Base-by-base conservation (phyloP, 257 asterid genomes). In the Osmanthus fragrans region DNA sequence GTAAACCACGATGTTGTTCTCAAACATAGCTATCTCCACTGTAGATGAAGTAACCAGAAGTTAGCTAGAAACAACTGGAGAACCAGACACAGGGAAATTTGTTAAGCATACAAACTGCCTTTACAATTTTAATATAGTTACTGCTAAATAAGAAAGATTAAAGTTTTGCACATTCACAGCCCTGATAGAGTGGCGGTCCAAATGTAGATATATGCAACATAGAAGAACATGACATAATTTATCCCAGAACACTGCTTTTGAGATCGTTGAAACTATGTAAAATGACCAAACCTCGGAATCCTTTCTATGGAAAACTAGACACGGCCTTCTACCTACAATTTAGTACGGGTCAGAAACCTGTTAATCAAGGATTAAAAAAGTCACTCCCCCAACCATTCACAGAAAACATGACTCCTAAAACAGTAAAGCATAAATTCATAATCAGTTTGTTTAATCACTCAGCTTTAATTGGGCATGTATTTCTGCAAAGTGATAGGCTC, bases 11-110 rank as follows among this genome's bases (percentile, higher is more conserved):
- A 92, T 54, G 78, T 91, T 73, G 81, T 85, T 87, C 87, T 89
- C 96, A 73, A 84, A 84, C 92, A 92, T 86, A 63, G 95, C 77
- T 86, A 92, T 86, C 81, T 91, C 96, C 45, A 81, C 97, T 92
- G 95, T 75, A 84, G 42, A 85, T 69, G 51, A 73, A 71, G 76
- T 56, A 42, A 77, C 33, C 60, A 56, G 36, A 49, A 76, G 29
- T 72, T 29, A 77, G 85, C 39, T 64, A 18, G 19, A 47, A 23
- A 36, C 64, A 16, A 3, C 2, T 29, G 39, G 67, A 18, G 68
- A 63, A 37, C 37, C 29, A 23, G 49, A 65, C 15, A 49, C 70
- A 5, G 72, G 58, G 45, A 45, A 64, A n/a, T 9, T 16, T 3
- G 6, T 23, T 27, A 23, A 25, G 18, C 34, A 63, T 11, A 9